Evolutionary conservation across 768 basidiomycete species (phyloP).

Genomic region (Mycena galericulata): DNA sequence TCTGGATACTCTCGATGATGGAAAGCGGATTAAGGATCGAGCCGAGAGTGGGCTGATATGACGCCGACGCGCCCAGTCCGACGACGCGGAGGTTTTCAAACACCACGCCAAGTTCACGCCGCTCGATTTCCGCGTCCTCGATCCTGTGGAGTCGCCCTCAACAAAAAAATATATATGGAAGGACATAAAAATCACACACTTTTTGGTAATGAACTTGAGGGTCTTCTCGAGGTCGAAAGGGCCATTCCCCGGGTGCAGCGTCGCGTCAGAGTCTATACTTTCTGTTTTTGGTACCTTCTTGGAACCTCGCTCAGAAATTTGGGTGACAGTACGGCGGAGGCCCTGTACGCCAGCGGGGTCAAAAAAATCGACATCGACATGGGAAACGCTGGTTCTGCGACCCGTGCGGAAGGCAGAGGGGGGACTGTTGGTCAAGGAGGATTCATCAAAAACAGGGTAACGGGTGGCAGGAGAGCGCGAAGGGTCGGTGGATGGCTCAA

Average conservation of each 20-base stretch:
- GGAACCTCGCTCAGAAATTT: conserved; percentile 20
- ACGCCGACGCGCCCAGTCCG: conserved; percentile 45
- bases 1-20: conserved; percentile 34
- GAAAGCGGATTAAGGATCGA: conserved; percentile 43
- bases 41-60: conserved; percentile 56
- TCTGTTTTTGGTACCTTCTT: neutral
- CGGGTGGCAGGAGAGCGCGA: conserved; percentile 17
- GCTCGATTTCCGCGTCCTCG: conserved; percentile 45
- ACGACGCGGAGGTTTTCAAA: conserved; percentile 50
- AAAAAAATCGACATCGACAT: conserved; percentile 57
- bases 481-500: conserved; percentile 1
- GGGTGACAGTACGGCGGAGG: conserved; percentile 40
- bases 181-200: conserved; percentile 34
- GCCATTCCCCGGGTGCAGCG: conserved; percentile 39
- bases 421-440: neutral
- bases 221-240: conserved; percentile 48
- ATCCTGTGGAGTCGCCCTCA: conserved; percentile 42
- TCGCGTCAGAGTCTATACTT: conserved; percentile 34
- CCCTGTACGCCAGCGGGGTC: conserved; percentile 57
- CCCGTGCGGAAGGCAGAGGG: neutral
- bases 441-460: conserved; percentile 3
- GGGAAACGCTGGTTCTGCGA: conserved; percentile 38
- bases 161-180: neutral
- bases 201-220: conserved; percentile 39
- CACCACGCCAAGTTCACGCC: conserved; percentile 52